Percentiles rank a stretch among this genome's conserved stretches.
phyloP scores from a whole-genome alignment of 2,329 filamentous ascomycete genomes.

The Falciphora oryzae region DNA sequence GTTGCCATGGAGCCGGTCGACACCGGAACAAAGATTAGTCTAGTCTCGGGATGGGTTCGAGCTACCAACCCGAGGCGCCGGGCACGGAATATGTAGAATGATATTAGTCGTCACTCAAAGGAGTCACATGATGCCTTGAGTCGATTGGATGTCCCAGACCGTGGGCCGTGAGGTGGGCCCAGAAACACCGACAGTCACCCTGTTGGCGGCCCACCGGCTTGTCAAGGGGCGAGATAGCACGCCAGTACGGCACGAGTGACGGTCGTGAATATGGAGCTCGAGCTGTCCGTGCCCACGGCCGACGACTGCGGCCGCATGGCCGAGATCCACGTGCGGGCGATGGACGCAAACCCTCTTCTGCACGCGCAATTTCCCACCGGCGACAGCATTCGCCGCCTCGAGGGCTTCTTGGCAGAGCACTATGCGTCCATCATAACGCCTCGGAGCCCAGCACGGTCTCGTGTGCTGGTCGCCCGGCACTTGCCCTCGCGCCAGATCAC shows the following conservation, averaged over 20 bases:
- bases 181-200: not conserved
- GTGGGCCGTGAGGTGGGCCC: not conserved
- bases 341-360: conserved; percentile 32
- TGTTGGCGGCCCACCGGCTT: not conserved
- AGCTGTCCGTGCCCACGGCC: not conserved
- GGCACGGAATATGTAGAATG: too few relatives aligned
- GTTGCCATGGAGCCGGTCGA: too few relatives aligned
- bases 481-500: conserved; percentile 22
- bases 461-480: conserved; percentile 30
- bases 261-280: not conserved
- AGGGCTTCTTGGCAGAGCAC: conserved; percentile 25
- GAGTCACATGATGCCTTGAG: too few relatives aligned
- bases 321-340: conserved; percentile 31
- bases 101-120: too few relatives aligned
- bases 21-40: too few relatives aligned
- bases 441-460: conserved; percentile 18
- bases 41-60: too few relatives aligned
- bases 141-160: too few relatives aligned
- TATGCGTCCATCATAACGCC: conserved; percentile 22
- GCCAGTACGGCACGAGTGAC: not conserved
- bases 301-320: conserved; percentile 17
- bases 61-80: too few relatives aligned
- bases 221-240: not conserved
- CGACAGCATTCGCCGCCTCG: conserved; percentile 24
- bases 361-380: conserved; percentile 34